Conservation (phyloP, 495 filamentous ascomycete genomes). For the Aspergillus sclerotiicarbonarius region DNA sequence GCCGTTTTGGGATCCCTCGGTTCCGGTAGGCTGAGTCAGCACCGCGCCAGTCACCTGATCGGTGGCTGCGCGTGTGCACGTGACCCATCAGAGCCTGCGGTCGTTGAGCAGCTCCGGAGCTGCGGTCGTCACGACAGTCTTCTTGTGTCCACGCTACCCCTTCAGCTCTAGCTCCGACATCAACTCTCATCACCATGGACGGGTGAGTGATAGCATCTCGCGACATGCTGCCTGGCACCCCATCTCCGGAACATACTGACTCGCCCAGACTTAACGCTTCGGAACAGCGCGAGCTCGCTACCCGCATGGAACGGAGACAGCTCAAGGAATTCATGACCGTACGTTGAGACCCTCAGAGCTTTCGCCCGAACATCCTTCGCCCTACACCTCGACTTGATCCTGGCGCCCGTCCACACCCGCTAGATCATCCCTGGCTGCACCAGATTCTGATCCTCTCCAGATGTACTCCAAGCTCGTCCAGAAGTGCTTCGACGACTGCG, state of each 20-base stretch:
- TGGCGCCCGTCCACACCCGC: not conserved
- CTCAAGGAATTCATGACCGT: constrained; percentile 98
- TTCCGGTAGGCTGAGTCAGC: constrained; percentile 4
- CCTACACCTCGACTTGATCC: constrained; percentile 1
- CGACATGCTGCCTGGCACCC: not conserved
- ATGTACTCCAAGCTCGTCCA: constrained; percentile 97
- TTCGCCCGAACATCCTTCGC: not conserved
- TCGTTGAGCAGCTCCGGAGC: constrained; percentile 31
- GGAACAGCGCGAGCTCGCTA: constrained; percentile 88
- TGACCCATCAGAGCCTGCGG: constrained; percentile 33
- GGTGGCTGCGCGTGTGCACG: not conserved
- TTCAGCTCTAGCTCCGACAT: not conserved
- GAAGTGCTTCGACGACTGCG: constrained; percentile 92
- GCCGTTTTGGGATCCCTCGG: not conserved
- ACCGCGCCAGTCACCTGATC: not conserved
- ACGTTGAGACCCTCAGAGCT: constrained; percentile 28
- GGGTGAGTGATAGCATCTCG: constrained; percentile 30
- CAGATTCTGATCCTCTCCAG: constrained; percentile 43
- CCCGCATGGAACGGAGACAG: constrained; percentile 92
- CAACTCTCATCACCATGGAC: constrained; percentile 38
- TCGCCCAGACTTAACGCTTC: constrained; percentile 60
- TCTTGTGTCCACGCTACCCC: constrained; percentile 5
- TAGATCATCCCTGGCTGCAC: not conserved
- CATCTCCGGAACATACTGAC: constrained; percentile 15
- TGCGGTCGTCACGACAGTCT: constrained; percentile 5